These are phyloP conservation scores for Hanseniaspora lachancei DNA, from an alignment of 805 yeast genomes.

Conservation along the genomic window DNA sequence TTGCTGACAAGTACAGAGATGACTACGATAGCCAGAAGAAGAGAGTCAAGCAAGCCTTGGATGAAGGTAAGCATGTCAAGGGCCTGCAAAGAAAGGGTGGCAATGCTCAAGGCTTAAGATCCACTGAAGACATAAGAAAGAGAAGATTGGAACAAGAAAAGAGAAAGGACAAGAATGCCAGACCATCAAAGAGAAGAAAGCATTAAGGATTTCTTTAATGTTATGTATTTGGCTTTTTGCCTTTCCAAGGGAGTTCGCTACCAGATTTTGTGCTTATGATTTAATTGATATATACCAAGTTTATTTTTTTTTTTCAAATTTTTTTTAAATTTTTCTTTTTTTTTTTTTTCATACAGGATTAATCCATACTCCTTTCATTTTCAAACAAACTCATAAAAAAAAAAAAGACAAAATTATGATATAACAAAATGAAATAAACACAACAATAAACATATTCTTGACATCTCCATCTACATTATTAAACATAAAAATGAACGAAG, in stretches of 20 bases:
- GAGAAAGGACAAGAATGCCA: conserved; percentile 70
- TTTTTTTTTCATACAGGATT: no score
- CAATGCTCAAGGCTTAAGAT: conserved; percentile 33
- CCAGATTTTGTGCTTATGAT: no score
- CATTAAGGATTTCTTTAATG: neutral
- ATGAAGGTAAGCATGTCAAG: conserved; percentile 57
- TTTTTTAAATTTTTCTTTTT: neutral
- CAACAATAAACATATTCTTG: no score
- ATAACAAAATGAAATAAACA: no score
- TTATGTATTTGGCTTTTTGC: neutral
- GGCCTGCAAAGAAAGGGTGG: conserved; percentile 35
- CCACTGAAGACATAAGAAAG: conserved; percentile 68
- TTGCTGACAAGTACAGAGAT: conserved; percentile 84
- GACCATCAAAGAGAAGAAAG: conserved; percentile 44
- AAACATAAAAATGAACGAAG: neutral
- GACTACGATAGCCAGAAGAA: conserved; percentile 71
- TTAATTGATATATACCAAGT: no score
- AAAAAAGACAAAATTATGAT: no score
- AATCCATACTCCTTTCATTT: no score
- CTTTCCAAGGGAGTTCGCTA: neutral
- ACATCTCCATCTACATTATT: neutral
- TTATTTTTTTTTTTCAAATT: no score
- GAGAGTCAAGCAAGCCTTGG: conserved; percentile 68
- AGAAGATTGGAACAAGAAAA: conserved; percentile 56
- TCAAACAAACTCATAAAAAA: no score